These are phyloP conservation scores for Myxozyma udenii DNA, from an alignment of 805 yeast genomes.

Conservation along the genomic window DNA sequence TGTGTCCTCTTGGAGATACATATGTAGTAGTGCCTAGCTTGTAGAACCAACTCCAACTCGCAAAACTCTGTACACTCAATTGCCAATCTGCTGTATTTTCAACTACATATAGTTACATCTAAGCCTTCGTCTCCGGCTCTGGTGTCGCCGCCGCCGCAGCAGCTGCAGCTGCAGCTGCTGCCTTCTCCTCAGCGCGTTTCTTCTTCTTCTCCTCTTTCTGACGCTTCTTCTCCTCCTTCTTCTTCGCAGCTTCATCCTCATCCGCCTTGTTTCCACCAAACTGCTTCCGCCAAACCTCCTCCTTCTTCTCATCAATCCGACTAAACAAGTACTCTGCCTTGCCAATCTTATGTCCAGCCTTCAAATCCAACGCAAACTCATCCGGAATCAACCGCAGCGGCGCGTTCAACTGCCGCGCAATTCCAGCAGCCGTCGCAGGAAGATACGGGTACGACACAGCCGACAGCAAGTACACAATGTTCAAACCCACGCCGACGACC, in stretches of 20 bases:
- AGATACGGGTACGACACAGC: constrained; percentile 82
- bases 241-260: constrained; percentile 19
- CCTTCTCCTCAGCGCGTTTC: constrained; percentile 14
- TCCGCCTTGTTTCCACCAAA: constrained; percentile 74
- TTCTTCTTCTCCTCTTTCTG: constrained; percentile 24
- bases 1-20: too few species aligned
- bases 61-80: too few species aligned
- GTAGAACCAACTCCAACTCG: too few species aligned
- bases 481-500: constrained; percentile 86
- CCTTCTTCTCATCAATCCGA: constrained; percentile 85
- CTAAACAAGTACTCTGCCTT: constrained; percentile 87
- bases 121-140: too few species aligned
- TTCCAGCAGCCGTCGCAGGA: constrained; percentile 75
- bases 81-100: too few species aligned
- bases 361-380: constrained; percentile 62
- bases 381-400: constrained; percentile 78
- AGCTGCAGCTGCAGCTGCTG: constrained; percentile 9
- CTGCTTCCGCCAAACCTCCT: constrained; percentile 78
- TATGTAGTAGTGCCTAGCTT: too few species aligned
- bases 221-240: constrained; percentile 27
- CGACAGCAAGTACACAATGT: constrained; percentile 80
- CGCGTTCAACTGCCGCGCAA: constrained; percentile 75
- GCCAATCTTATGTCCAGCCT: constrained; percentile 81
- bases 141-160: background rate
- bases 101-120: too few species aligned